phyloP scores from a whole-genome alignment of 73 alveolate species.

The Paraurostyla sp. region DNA sequence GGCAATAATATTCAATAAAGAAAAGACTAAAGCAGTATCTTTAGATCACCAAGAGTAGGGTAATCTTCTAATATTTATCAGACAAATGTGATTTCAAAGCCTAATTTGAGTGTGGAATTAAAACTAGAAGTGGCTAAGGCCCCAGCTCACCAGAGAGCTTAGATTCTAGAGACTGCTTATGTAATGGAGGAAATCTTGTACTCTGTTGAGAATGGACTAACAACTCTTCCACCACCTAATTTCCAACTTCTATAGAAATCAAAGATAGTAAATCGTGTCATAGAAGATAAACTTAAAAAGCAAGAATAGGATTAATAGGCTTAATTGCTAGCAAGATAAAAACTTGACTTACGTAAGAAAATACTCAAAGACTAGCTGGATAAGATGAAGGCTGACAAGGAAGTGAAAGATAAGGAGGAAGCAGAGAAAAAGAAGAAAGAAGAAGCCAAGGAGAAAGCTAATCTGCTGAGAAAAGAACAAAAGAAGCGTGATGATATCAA shows the following conservation, averaged over 20 bases:
- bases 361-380: constrained; percentile 19
- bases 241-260: background rate
- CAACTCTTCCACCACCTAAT: constrained; percentile 25
- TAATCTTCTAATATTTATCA: no score
- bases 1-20: no score
- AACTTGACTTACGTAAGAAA: constrained; percentile 20
- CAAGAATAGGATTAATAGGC: constrained; percentile 16
- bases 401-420: constrained; percentile 1
- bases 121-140: constrained; percentile 27
- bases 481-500: background rate
- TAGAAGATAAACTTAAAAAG: constrained; percentile 15
- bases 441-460: background rate
- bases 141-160: background rate
- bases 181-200: constrained; percentile 24
- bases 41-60: constrained; percentile 23
- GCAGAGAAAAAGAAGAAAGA: background rate
- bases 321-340: background rate
- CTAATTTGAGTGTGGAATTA: background rate
- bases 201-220: constrained; percentile 22
- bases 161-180: constrained; percentile 24
- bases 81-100: background rate
- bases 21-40: no score
- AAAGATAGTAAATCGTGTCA: background rate
- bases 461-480: background rate
- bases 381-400: constrained; percentile 16